phyloP scores from a whole-genome alignment of 495 filamentous ascomycete genomes.

The Entonaema liquescens region DNA sequence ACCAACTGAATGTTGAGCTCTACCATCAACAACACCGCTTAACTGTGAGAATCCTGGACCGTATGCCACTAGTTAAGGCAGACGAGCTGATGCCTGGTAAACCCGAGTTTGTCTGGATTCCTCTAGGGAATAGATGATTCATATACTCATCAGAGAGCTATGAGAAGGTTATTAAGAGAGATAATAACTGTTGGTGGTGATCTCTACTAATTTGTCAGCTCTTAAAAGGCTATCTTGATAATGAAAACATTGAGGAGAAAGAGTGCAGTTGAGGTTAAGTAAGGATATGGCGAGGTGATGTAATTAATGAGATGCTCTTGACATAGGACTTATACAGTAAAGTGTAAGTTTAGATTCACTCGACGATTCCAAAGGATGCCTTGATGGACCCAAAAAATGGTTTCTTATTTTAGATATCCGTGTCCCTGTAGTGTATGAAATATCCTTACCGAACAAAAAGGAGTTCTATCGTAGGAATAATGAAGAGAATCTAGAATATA shows the following conservation, averaged over 20 bases:
- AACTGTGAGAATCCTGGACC: not conserved
- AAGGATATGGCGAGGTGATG: not conserved
- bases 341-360: not conserved
- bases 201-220: slow-evolving; percentile 24
- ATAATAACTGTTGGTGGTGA: not conserved
- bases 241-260: not conserved
- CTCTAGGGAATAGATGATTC: not conserved
- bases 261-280: not conserved
- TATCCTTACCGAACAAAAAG: not conserved
- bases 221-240: not conserved
- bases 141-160: not conserved
- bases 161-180: not conserved
- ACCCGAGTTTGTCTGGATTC: not conserved
- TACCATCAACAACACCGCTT: not conserved
- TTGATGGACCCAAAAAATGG: not conserved
- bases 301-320: slow-evolving; percentile 3
- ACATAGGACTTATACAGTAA: not conserved
- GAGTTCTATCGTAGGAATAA: not conserved
- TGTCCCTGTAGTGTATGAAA: not conserved
- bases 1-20: slow-evolving; percentile 5
- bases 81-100: not conserved
- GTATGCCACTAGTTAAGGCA: not conserved
- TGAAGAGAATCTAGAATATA: not conserved
- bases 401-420: not conserved
- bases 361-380: not conserved